Evolutionary conservation across 306 rosid species (phyloP).

Genomic region (Cucurbita ficifolia): DNA sequence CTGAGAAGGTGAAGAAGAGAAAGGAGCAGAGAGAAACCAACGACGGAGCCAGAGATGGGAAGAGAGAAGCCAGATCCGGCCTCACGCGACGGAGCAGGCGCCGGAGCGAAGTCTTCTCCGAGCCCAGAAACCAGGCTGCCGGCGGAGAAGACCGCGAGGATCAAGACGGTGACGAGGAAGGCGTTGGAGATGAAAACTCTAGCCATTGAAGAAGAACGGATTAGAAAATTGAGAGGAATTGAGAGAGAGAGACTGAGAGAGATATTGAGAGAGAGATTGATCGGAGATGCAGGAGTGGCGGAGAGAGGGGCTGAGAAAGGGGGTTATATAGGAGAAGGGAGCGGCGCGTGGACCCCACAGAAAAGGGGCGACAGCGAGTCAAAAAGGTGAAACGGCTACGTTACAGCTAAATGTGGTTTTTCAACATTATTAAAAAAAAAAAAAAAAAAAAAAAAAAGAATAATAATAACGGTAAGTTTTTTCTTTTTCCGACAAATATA

Average conservation of each 20-base stretch:
- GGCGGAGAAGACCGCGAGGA: background rate
- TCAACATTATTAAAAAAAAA: background rate
- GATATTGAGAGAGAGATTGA: background rate
- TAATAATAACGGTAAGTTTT: background rate
- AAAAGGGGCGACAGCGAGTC: background rate
- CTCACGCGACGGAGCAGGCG: conserved; percentile 9
- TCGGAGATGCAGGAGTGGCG: background rate
- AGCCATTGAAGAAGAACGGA: background rate
- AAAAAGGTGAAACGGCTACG: conserved; percentile 12
- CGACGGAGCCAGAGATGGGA: background rate
- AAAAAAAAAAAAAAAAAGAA: background rate
- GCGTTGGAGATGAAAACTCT: conserved; percentile 5
- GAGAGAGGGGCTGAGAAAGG: background rate
- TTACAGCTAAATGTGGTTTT: background rate
- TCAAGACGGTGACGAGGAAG: background rate
- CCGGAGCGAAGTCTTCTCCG: background rate
- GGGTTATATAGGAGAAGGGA: background rate
- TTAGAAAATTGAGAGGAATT: background rate
- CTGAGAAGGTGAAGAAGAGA: conserved; percentile 11
- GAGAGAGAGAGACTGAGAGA: background rate
- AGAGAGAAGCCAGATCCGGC: conserved; percentile 10
- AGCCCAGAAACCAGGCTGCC: background rate
- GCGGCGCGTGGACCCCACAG: conserved; percentile 10
- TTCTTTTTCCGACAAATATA: no score
- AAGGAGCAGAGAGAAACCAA: conserved; percentile 8